A percentile compares a stretch with the other conserved stretches of the same genome.
These are phyloP conservation scores for Mycena metata DNA, from an alignment of 768 basidiomycete species.

Conservation along the genomic window DNA sequence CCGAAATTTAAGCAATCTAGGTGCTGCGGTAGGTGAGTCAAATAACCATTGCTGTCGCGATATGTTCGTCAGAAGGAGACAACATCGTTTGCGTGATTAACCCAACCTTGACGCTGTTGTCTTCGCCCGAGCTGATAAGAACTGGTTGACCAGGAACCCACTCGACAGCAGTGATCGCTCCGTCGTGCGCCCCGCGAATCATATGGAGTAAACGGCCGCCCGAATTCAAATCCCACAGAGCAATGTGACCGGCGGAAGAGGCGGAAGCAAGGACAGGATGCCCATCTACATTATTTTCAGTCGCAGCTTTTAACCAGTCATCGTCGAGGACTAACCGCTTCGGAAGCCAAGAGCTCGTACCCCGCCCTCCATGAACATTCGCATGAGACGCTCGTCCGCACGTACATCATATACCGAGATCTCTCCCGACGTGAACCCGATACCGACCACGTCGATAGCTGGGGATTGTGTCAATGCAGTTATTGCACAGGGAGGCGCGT, in stretches of 20 bases:
- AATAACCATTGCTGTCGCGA: conserved; percentile 93
- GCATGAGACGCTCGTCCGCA: conserved; percentile 89
- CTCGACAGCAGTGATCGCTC: conserved; percentile 83
- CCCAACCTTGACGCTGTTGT: conserved; percentile 93
- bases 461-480: conserved; percentile 91
- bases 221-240: conserved; percentile 92
- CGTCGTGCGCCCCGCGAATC: conserved; percentile 90
- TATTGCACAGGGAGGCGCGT: conserved; percentile 61
- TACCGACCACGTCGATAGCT: conserved; percentile 95
- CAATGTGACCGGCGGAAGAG: conserved; percentile 89
- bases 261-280: conserved; percentile 91
- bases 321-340: conserved; percentile 68
- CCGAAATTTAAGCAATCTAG: conserved; percentile 90
- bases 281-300: conserved; percentile 67
- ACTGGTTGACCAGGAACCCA: conserved; percentile 96
- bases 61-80: conserved; percentile 27
- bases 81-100: background rate
- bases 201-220: conserved; percentile 88
- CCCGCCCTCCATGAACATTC: conserved; percentile 90
- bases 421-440: conserved; percentile 90
- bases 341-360: conserved; percentile 86
- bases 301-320: conserved; percentile 13
- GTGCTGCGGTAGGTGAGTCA: conserved; percentile 89
- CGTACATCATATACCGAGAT: conserved; percentile 92
- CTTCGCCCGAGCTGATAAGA: conserved; percentile 89